phyloP scores from a whole-genome alignment of 2,329 filamentous ascomycete species.

The Aspergillus aculeatinus region DNA sequence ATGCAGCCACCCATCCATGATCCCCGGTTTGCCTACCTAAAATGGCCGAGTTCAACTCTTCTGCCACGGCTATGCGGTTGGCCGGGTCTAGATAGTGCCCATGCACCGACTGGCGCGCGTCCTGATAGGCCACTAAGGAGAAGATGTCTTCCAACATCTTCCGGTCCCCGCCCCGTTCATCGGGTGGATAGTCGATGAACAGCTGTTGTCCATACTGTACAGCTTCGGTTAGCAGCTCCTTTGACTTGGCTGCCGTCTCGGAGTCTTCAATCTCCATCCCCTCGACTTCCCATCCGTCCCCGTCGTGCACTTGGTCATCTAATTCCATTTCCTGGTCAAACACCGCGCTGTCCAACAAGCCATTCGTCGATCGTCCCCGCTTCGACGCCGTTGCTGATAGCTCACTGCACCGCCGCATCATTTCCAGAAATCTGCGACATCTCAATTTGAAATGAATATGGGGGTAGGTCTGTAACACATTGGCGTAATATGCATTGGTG shows the following conservation, averaged over 20 bases:
- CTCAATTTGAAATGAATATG: conserved; percentile 84
- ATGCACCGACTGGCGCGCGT: conserved; percentile 74
- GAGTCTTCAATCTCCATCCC: conserved; percentile 58
- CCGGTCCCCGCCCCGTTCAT: conserved; percentile 67
- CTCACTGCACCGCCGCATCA: conserved; percentile 76
- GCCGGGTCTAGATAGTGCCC: conserved; percentile 74
- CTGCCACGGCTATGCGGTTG: conserved; percentile 76
- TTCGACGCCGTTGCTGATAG: conserved; percentile 46
- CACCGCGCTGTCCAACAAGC: conserved; percentile 44
- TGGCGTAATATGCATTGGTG: conserved; percentile 74
- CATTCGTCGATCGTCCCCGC: conserved; percentile 40
- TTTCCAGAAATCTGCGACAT: conserved; percentile 92
- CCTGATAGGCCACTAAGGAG: conserved; percentile 80
- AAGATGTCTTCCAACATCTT: conserved; percentile 81
- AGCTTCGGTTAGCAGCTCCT: conserved; percentile 64
- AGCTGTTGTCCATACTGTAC: conserved; percentile 78
- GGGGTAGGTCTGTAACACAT: conserved; percentile 75
- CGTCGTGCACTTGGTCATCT: conserved; percentile 49
- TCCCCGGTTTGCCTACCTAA: conserved; percentile 60
- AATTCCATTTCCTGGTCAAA: conserved; percentile 59
- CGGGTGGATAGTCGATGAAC: conserved; percentile 71
- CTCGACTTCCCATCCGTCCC: conserved; percentile 41
- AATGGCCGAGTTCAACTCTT: conserved; percentile 92
- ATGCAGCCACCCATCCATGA: not conserved
- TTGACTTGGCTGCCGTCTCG: conserved; percentile 37